phyloP scores from a whole-genome alignment of 257 asterid species.

The Eucommia ulmoides region DNA sequence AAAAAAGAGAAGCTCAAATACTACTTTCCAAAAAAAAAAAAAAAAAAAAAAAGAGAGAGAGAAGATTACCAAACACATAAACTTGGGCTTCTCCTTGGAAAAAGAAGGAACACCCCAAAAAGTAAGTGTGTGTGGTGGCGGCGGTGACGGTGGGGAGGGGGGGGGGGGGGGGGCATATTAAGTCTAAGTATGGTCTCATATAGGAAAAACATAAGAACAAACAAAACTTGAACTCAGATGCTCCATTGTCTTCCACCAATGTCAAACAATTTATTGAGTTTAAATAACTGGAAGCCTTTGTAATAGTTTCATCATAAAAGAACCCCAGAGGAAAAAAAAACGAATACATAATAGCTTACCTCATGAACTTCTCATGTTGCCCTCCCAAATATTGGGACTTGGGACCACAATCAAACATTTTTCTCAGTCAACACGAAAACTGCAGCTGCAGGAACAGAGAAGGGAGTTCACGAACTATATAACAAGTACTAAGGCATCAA shows the following conservation, averaged over 20 bases:
- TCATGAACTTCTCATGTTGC: constrained; percentile 78
- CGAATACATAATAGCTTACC: constrained; percentile 35
- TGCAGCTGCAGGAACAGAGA: constrained; percentile 32
- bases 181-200: too few relatives aligned
- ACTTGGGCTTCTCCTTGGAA: too few relatives aligned
- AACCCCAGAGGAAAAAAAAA: background rate
- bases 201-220: background rate
- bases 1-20: too few relatives aligned
- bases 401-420: constrained; percentile 74
- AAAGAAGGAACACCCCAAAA: too few relatives aligned
- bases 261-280: background rate
- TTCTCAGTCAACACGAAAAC: constrained; percentile 19
- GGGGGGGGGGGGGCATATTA: too few relatives aligned
- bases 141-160: too few relatives aligned
- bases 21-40: too few relatives aligned
- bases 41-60: too few relatives aligned
- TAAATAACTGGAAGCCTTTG: background rate
- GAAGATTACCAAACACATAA: too few relatives aligned
- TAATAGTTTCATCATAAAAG: background rate
- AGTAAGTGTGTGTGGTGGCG: too few relatives aligned
- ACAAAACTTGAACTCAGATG: background rate
- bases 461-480: constrained; percentile 3
- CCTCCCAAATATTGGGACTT: constrained; percentile 58
- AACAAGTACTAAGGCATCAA: background rate
- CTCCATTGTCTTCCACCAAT: background rate